Base-by-base conservation (phyloP, 495 filamentous ascomycete species). In the Amniculicola lignicola region DNA sequence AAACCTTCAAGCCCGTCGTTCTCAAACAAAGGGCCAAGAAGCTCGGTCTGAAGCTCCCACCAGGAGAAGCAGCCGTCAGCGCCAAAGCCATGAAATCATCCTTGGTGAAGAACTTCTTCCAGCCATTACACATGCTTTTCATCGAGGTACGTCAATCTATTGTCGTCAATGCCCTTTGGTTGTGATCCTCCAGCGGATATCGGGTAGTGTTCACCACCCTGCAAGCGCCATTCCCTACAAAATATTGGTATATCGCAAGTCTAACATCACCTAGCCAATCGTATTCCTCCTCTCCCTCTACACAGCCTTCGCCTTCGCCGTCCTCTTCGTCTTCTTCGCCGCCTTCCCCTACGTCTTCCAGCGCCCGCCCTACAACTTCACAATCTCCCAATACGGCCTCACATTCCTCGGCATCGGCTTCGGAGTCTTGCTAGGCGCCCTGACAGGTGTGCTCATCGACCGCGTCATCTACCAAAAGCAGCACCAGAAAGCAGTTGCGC, bases 321-420 rank as follows among this genome's bases (percentile, higher is more conserved):
- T 83, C 1, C 74, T 88, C 2, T 87, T 82, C 58, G 72, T 70
- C 19, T 87, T 87, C 72, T 86, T 88, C 55, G 80, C 80, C 11
- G 82, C 81, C 0, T 75, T 85, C 21, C 84, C 82, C 0, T 72
- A 76, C 31, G 47, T 65, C n/a, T 67, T 67, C 45, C 28, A 38
- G 16, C 37, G 23, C 0, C 41, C 48, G 9, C 45, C 50, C 12
- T 67, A 67, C 54, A 4, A 21, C 25, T 65, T 67, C 40, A 57
- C 45, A 11, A 39, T 39, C 14, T 57, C 51, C 9, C 64, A 82
- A 40, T 70, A 69, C 6, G 84, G 85, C 2, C 68, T 87, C 0
- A 73, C 77, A 1, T 88, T 87, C 57, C 38, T 87, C 19, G 71
- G 72, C 7, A 75, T 87, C 54, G 77, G 76, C 0, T 54, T 79